phyloP scores from a whole-genome alignment of 2,329 filamentous ascomycete species.

The Coniella lustricola region DNA sequence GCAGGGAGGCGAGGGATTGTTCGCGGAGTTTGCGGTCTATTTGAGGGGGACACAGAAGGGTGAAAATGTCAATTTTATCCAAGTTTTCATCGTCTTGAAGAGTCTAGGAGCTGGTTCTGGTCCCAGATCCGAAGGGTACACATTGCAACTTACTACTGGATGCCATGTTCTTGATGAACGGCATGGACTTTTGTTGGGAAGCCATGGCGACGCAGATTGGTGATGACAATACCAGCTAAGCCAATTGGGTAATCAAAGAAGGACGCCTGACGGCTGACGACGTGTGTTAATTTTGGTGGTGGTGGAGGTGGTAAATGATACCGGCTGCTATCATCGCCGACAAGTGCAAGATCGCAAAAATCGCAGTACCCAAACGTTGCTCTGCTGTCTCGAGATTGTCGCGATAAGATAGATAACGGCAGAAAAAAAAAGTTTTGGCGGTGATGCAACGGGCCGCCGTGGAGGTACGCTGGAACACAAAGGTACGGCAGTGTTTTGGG shows the following conservation, averaged over 20 bases:
- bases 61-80: background rate
- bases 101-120: background rate
- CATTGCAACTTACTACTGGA: slow-evolving; percentile 55
- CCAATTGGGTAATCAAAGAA: no score
- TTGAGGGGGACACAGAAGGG: background rate
- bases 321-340: no score
- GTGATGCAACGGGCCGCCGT: background rate
- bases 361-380: no score
- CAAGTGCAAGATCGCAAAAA: no score
- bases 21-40: slow-evolving; percentile 72
- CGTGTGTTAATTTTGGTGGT: background rate
- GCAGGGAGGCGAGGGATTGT: slow-evolving; percentile 68
- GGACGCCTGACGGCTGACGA: no score
- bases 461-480: no score
- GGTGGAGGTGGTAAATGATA: no score
- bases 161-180: slow-evolving; percentile 77
- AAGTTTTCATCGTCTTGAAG: background rate
- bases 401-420: slow-evolving; percentile 1
- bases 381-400: background rate
- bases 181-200: slow-evolving; percentile 45
- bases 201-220: slow-evolving; percentile 34
- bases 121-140: slow-evolving; percentile 3
- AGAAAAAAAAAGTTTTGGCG: slow-evolving; percentile 4
- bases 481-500: no score
- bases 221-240: no score